Conservation (phyloP, 495 filamentous ascomycete genomes). For the Extremus antarcticus region DNA sequence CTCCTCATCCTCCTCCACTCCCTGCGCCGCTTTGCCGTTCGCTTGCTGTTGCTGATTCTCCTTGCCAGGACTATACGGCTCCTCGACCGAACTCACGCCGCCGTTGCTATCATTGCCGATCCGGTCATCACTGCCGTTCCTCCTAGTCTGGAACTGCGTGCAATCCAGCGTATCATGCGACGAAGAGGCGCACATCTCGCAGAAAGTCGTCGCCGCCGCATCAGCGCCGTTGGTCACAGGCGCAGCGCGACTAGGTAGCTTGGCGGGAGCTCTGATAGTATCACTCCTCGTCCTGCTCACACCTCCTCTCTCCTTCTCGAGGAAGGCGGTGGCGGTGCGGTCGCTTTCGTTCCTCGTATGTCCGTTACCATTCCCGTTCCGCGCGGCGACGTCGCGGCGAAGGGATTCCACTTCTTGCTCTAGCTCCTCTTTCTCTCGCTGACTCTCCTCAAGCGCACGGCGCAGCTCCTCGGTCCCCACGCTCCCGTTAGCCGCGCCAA, state of each 20-base stretch:
- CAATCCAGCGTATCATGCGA: slow-evolving; percentile 21
- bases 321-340: slow-evolving; percentile 24
- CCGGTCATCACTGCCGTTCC: too few species aligned
- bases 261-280: background rate
- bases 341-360: slow-evolving; percentile 52
- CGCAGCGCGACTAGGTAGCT: background rate
- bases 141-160: slow-evolving; percentile 3
- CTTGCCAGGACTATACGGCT: slow-evolving; percentile 33
- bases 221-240: background rate
- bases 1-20: slow-evolving; percentile 52
- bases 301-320: background rate
- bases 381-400: slow-evolving; percentile 12
- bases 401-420: slow-evolving; percentile 80
- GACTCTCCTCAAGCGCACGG: slow-evolving; percentile 48
- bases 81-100: slow-evolving; percentile 5
- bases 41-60: slow-evolving; percentile 30
- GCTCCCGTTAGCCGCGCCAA: slow-evolving; percentile 23
- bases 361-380: slow-evolving; percentile 25
- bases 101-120: background rate
- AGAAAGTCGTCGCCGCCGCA: slow-evolving; percentile 6
- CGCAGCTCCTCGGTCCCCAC: slow-evolving; percentile 49
- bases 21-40: slow-evolving; percentile 68
- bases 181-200: slow-evolving; percentile 19
- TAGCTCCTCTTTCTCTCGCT: slow-evolving; percentile 67
- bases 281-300: background rate